phyloP scores from a whole-genome alignment of 2,329 filamentous ascomycete genomes.

The Trichophyton verrucosum region DNA sequence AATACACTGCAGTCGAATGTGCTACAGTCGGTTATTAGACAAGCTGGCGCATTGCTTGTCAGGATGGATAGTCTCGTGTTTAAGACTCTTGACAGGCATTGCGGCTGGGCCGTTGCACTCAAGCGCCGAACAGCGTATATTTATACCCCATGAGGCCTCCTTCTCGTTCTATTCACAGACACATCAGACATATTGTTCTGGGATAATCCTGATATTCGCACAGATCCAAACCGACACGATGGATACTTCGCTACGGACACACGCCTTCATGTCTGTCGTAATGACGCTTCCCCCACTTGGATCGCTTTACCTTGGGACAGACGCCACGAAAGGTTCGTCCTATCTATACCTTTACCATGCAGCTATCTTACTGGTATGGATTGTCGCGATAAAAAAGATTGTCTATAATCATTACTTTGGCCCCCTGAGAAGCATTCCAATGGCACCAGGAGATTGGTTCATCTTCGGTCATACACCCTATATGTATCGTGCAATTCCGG shows the following conservation, averaged over 20 bases:
- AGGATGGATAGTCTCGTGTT: neutral
- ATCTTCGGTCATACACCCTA: neutral
- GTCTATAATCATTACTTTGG: neutral
- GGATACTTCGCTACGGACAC: neutral
- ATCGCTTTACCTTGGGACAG: neutral
- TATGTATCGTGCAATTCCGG: neutral
- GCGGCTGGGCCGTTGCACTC: neutral
- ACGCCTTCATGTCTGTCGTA: neutral
- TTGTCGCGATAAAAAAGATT: neutral
- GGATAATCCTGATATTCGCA: neutral
- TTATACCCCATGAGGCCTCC: neutral
- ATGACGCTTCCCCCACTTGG: neutral
- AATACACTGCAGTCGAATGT: neutral
- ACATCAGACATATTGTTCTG: no score
- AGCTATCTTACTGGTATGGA: neutral
- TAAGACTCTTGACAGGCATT: neutral
- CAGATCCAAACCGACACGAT: neutral
- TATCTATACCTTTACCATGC: neutral
- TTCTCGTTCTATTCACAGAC: neutral
- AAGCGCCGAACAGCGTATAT: neutral
- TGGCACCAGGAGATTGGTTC: neutral
- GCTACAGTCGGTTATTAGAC: neutral
- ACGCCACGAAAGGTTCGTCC: neutral
- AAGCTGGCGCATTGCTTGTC: neutral
- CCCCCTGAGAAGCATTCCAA: neutral